Conservation (phyloP, 2,329 filamentous ascomycete species). For the Mycosphaerella arachidis region DNA sequence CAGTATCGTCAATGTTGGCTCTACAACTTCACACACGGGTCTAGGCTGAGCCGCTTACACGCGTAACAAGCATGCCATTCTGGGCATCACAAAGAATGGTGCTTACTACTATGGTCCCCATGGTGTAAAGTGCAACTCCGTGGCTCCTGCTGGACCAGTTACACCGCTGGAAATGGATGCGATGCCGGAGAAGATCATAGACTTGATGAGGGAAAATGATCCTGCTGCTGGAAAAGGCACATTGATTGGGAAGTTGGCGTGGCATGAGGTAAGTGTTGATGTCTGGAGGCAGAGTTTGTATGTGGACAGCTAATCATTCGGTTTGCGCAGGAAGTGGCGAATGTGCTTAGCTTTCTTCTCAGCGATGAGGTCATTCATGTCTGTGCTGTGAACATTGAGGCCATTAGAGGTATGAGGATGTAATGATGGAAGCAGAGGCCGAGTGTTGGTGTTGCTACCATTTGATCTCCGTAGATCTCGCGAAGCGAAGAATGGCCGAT, state of each 20-base stretch:
- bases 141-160: slow-evolving; percentile 20
- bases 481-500: background rate
- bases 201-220: background rate
- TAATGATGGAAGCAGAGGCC: background rate
- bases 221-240: background rate
- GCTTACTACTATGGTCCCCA: slow-evolving; percentile 23
- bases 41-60: slow-evolving; percentile 20
- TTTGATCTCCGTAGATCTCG: background rate
- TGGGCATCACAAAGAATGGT: slow-evolving; percentile 25
- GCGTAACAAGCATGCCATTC: slow-evolving; percentile 22
- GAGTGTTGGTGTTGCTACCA: background rate
- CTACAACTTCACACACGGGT: slow-evolving; percentile 1
- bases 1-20: slow-evolving; percentile 46
- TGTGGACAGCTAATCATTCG: no score
- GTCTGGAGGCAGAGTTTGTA: no score
- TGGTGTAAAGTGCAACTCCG: slow-evolving; percentile 23
- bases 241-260: slow-evolving; percentile 1
- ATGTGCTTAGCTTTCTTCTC: slow-evolving; percentile 5
- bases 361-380: slow-evolving; percentile 4
- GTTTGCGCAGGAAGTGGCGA: background rate
- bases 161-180: background rate
- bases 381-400: slow-evolving; percentile 3
- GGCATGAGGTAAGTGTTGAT: background rate
- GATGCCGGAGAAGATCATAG: background rate
- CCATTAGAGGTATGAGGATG: slow-evolving; percentile 1